Base-by-base conservation (phyloP, 805 yeast species). In the Starmerella stellata region DNA sequence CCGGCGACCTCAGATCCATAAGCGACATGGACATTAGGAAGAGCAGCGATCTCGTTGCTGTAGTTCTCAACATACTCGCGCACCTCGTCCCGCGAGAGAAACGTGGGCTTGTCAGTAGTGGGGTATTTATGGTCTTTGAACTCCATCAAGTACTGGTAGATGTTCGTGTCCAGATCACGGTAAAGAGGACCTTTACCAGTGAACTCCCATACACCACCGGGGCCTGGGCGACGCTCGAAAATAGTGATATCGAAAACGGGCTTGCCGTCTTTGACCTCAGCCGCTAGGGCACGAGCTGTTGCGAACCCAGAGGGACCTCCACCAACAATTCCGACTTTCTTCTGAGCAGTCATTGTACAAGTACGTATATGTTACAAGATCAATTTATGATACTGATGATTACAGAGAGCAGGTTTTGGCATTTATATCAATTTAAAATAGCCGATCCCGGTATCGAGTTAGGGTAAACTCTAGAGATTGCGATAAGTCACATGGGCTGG, bases 141-240 rank as follows among this genome's bases (percentile, higher is more conserved):
- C 38, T 71, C 74, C 93, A 82, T 81, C 36, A 78, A 53, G 23
- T 62, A 62, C 34, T 65, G 64, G 24, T 74, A 72, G 20, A 79
- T 69, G 52, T 80, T 80, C 5, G 92, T 77, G 52, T 75, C 83
- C 41, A 80, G 58, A 31, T 61, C 54, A 36, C 72, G 69, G 53
- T 80, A 80, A 52, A 77, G 70, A 1, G 85, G 71, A 11, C 48
- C 59, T 47, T 40, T 43, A 38, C 53, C 61, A 39, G 61, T 64
- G 50, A 70, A 76, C 52, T 72, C 69, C 94, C 94, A 81, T 7
- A 80, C 59, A 0, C 94, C 94, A 13, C 93, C 93, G n/a, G 68
- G 52, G n/a, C 56, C 54, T 5, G 59, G 46, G 44, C 78, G 64
- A 35, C 68, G 61, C 45, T 79, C 93, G 51, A 65, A 78, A 4